A percentile compares a stretch with the other conserved stretches of the same genome.
Conservation (phyloP, 345 rosid species). For the Euphorbia pulcherrima region DNA sequence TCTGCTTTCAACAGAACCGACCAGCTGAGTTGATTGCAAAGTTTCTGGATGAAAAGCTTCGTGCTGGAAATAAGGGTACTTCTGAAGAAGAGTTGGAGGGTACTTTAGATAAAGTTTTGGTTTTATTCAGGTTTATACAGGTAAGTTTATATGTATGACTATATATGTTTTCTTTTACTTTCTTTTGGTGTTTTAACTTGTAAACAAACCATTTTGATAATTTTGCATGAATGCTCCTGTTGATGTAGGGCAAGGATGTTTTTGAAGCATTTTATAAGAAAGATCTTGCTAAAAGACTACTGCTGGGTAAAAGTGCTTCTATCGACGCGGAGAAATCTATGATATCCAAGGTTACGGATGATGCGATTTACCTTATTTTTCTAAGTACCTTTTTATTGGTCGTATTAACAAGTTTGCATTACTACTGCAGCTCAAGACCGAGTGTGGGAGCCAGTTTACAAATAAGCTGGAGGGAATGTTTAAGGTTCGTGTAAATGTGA, state of each 20-base stretch:
- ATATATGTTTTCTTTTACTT: slow-evolving; percentile 4
- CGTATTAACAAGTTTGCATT: slow-evolving; percentile 28
- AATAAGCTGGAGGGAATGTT: slow-evolving; percentile 99
- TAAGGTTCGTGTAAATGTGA: slow-evolving; percentile 50
- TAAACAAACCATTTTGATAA: slow-evolving; percentile 20
- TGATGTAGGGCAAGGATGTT: slow-evolving; percentile 85
- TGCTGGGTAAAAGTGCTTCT: slow-evolving; percentile 96
- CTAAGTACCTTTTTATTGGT: neutral
- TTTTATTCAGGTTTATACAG: slow-evolving; percentile 96
- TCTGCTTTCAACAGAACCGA: slow-evolving; percentile 63
- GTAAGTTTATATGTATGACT: slow-evolving; percentile 33
- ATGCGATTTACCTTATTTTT: neutral
- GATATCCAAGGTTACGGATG: slow-evolving; percentile 75
- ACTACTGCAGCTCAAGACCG: slow-evolving; percentile 80
- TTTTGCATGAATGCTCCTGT: neutral
- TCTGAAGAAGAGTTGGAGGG: slow-evolving; percentile 99
- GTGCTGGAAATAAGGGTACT: slow-evolving; percentile 99
- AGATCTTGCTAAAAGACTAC: slow-evolving; percentile 93
- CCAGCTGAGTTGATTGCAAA: slow-evolving; percentile 97
- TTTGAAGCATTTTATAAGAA: slow-evolving; percentile 98
- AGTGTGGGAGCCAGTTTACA: slow-evolving; percentile 97
- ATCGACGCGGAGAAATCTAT: slow-evolving; percentile 98
- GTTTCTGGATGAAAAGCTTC: slow-evolving; percentile 96
- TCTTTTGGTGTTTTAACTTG: neutral
- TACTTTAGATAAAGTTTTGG: slow-evolving; percentile 92